phyloP scores from a whole-genome alignment of 2,329 filamentous ascomycete genomes.

The Ascosphaera acerosa region DNA sequence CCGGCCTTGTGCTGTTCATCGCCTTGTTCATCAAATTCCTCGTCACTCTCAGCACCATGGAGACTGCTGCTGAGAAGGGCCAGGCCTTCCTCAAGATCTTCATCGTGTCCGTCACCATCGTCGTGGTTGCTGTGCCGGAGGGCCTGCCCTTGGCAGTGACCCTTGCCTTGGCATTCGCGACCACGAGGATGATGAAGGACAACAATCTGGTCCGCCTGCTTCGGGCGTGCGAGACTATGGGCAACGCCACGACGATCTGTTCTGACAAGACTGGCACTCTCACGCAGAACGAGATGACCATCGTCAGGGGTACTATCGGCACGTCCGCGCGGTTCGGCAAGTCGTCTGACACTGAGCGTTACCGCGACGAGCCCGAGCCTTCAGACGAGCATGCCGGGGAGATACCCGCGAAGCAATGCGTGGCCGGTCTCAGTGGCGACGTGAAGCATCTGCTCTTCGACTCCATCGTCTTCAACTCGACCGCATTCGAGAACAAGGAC shows the following conservation, averaged over 20 bases:
- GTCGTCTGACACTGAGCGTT: slow-evolving; percentile 5
- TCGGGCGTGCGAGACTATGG: slow-evolving; percentile 60
- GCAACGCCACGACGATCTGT: slow-evolving; percentile 55
- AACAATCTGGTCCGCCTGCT: slow-evolving; percentile 54
- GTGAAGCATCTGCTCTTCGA: slow-evolving; percentile 16
- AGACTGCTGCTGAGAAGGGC: slow-evolving; percentile 25
- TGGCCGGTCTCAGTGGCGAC: slow-evolving; percentile 12
- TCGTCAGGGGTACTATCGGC: slow-evolving; percentile 45
- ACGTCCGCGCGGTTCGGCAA: slow-evolving; percentile 30
- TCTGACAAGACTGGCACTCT: slow-evolving; percentile 57
- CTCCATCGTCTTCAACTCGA: slow-evolving; percentile 29
- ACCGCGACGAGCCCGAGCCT: slow-evolving; percentile 5
- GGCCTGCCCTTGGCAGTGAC: slow-evolving; percentile 57
- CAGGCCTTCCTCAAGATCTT: slow-evolving; percentile 33
- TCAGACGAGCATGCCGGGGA: slow-evolving; percentile 2
- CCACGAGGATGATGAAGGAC: slow-evolving; percentile 50
- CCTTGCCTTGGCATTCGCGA: slow-evolving; percentile 49
- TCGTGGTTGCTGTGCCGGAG: slow-evolving; percentile 38
- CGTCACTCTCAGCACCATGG: slow-evolving; percentile 30
- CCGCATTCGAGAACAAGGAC: slow-evolving; percentile 51
- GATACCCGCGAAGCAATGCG: slow-evolving; percentile 8
- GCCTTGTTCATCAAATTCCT: slow-evolving; percentile 59
- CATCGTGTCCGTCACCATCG: slow-evolving; percentile 32
- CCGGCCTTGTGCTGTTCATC: slow-evolving; percentile 50
- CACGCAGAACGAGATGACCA: slow-evolving; percentile 52